Conservation (phyloP, 768 basidiomycete species). For the Trametes gibbosa region DNA sequence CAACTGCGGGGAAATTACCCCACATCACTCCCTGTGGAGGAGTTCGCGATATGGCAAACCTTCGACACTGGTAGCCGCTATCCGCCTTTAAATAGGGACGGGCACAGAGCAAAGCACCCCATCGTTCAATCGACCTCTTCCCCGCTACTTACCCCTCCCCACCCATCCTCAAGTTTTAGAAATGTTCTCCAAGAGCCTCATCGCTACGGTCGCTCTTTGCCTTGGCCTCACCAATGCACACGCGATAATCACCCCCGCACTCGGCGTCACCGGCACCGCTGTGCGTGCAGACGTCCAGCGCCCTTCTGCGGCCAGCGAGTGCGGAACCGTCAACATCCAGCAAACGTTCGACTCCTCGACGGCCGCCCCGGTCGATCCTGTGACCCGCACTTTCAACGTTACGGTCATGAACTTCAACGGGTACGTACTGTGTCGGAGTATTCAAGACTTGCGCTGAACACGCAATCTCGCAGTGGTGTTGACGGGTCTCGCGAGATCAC, state of each 20-base stretch:
- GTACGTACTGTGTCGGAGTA: constrained; percentile 28
- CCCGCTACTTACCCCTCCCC: neutral
- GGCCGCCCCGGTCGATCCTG: constrained; percentile 21
- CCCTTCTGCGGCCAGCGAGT: constrained; percentile 31
- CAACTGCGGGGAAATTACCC: neutral
- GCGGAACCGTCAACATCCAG: constrained; percentile 43
- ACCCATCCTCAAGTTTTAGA: neutral
- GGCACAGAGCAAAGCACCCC: neutral
- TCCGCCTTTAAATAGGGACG: neutral
- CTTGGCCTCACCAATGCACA: constrained; percentile 39
- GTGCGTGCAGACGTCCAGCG: constrained; percentile 30
- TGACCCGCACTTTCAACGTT: constrained; percentile 40
- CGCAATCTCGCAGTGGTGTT: constrained; percentile 30
- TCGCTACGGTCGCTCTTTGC: constrained; percentile 30
- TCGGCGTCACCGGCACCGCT: constrained; percentile 31
- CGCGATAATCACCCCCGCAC: constrained; percentile 41
- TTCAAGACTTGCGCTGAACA: no score
- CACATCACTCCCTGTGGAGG: neutral
- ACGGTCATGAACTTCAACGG: constrained; percentile 44
- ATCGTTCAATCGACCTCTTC: neutral
- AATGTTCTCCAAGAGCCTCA: constrained; percentile 24
- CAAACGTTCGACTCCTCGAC: constrained; percentile 36
- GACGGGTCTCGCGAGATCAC: constrained; percentile 47
- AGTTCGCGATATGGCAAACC: neutral
- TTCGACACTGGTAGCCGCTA: neutral